Conservation (phyloP, 495 filamentous ascomycete genomes). For the Margaritispora aquatica region DNA sequence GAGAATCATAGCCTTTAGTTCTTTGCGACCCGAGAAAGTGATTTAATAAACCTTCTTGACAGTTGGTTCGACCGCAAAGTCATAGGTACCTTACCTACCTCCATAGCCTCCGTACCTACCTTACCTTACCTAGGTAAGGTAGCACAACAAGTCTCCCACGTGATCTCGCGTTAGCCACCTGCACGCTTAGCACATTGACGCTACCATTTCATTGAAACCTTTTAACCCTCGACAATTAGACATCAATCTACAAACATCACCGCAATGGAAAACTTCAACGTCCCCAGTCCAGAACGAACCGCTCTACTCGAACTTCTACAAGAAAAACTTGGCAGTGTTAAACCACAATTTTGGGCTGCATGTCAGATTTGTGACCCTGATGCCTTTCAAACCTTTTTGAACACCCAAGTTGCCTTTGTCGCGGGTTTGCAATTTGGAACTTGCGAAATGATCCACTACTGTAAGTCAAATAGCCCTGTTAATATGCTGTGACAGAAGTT, state of each 20-base stretch:
- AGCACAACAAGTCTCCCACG: too few relatives aligned
- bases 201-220: neutral
- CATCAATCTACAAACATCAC: neutral
- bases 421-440: slow-evolving; percentile 4
- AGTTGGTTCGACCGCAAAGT: too few relatives aligned
- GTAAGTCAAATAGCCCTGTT: slow-evolving; percentile 11
- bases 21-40: too few relatives aligned
- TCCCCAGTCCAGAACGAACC: slow-evolving; percentile 11
- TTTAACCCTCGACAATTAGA: neutral
- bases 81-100: too few relatives aligned
- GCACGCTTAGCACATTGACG: neutral
- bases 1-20: too few relatives aligned
- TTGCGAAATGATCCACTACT: slow-evolving; percentile 7
- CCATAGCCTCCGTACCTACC: too few relatives aligned
- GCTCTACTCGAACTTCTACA: slow-evolving; percentile 12
- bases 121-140: too few relatives aligned
- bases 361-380: slow-evolving; percentile 15
- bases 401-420: neutral
- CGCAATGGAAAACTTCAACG: slow-evolving; percentile 16
- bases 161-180: too few relatives aligned
- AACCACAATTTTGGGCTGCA: slow-evolving; percentile 18
- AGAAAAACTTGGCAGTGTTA: slow-evolving; percentile 5
- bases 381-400: neutral
- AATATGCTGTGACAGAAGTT: slow-evolving; percentile 7
- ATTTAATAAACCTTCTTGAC: too few relatives aligned